Conservation (phyloP, 179 eudicot genomes). For the Kewa caespitosa region DNA sequence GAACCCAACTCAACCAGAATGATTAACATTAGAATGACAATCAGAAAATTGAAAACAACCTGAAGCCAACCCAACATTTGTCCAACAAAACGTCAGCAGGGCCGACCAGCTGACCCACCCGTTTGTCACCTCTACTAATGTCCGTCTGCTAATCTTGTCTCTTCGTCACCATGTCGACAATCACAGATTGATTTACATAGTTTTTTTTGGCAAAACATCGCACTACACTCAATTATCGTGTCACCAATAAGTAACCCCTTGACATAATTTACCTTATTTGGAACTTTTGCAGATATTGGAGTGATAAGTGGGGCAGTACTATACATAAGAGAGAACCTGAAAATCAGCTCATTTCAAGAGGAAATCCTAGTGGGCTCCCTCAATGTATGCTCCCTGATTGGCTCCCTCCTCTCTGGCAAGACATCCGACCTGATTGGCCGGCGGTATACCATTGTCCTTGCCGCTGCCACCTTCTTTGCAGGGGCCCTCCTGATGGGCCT, state of each 20-base stretch:
- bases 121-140: not conserved
- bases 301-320: conserved; percentile 89
- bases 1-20: too few species aligned
- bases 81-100: too few species aligned
- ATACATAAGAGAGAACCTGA: conserved; percentile 57
- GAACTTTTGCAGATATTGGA: conserved; percentile 60
- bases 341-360: conserved; percentile 47
- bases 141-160: not conserved
- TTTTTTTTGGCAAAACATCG: not conserved
- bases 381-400: conserved; percentile 68
- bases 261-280: not conserved
- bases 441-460: conserved; percentile 76
- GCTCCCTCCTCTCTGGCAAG: conserved; percentile 71
- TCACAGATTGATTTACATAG: not conserved
- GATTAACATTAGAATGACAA: too few species aligned
- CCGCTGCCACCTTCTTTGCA: conserved; percentile 63
- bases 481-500: conserved; percentile 88
- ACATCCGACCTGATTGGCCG: conserved; percentile 86
- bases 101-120: not conserved
- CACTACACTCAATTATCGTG: not conserved
- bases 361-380: conserved; percentile 74
- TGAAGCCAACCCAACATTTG: too few species aligned
- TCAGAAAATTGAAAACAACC: too few species aligned
- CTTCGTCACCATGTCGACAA: not conserved
- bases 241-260: not conserved